phyloP scores from a whole-genome alignment of 225 moss, liverwort and hornwort species.

The Straminergon stramineum region DNA sequence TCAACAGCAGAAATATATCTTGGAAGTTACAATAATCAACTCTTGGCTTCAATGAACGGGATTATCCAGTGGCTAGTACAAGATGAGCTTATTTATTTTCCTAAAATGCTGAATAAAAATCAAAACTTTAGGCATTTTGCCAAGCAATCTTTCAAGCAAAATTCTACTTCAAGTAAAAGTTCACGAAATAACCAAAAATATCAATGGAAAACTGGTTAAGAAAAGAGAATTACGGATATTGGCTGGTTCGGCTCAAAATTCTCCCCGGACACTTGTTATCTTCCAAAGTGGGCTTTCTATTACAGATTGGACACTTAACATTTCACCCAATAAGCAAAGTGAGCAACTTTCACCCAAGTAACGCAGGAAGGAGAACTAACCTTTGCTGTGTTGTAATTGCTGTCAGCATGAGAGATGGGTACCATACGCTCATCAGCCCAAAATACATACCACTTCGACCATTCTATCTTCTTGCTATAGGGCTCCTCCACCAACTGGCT shows the following conservation, averaged over 20 bases:
- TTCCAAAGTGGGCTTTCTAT: background rate
- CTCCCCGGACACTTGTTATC: background rate
- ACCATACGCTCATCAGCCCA: constrained; percentile 95
- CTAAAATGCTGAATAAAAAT: background rate
- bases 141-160: background rate
- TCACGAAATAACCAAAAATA: background rate
- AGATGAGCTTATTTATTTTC: background rate
- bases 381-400: constrained; percentile 84
- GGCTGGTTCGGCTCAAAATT: background rate
- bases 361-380: constrained; percentile 13
- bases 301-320: background rate
- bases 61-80: background rate
- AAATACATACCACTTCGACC: constrained; percentile 83
- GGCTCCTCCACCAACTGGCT: constrained; percentile 57
- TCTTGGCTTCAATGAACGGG: background rate
- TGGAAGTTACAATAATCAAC: background rate
- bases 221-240: background rate
- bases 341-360: background rate
- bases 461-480: constrained; percentile 47
- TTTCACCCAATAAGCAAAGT: background rate
- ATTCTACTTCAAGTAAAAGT: background rate
- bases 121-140: background rate
- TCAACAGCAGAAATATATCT: background rate
- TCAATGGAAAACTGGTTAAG: background rate
- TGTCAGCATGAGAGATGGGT: constrained; percentile 83